Evolutionary conservation across 805 yeast species (phyloP), one percentile per base, ranked within the genome.

Genomic region (Candida wancherniae): DNA sequence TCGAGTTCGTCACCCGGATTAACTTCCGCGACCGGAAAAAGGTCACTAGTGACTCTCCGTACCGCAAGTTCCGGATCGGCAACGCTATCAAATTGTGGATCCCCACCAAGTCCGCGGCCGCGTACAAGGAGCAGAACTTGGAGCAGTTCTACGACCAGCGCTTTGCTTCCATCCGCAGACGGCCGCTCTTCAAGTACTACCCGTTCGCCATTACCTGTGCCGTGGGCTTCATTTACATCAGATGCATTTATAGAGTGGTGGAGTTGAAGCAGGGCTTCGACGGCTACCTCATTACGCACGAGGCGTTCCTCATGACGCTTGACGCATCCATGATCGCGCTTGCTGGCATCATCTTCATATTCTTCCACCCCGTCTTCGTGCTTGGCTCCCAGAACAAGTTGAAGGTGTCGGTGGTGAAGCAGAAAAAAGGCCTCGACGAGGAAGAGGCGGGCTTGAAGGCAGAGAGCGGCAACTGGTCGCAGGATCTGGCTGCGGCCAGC

Each of bases 291-390:
- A 51, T 60, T 20, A 39, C 45, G 2, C 62, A 59, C 38, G 70
- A 64, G 39, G 58, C 51, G 4, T 63, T 38, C 39, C 28, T 64
- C 20, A 56, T 62, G 63, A 53, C 51, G 3, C 54, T 64, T 24
- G 70, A 64, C 39, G 66, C 69, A 0, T 27, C 48, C 3, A 55
- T 64, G 66, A 49, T 63, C 22, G 57, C 63, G 3, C 33, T 60
- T 15, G 55, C 60, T 6, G 67, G 66, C 6, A 24, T 62, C 11
- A 38, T 61, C 7, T 57, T 62, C 26, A 36, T 61, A 21, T 58
- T 59, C 1, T 63, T 63, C 57, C 70, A 63, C 42, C 70, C 69
- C 5, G 53, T 52, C 5, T 50, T 53, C 42, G 61, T 53, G 1
- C 49, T 61, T 28, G 69, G 70, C 14, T 22, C 38, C 4, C 39